Base-by-base conservation (phyloP, 2,329 filamentous ascomycete species). In the Colletotrichum tropicicola region DNA sequence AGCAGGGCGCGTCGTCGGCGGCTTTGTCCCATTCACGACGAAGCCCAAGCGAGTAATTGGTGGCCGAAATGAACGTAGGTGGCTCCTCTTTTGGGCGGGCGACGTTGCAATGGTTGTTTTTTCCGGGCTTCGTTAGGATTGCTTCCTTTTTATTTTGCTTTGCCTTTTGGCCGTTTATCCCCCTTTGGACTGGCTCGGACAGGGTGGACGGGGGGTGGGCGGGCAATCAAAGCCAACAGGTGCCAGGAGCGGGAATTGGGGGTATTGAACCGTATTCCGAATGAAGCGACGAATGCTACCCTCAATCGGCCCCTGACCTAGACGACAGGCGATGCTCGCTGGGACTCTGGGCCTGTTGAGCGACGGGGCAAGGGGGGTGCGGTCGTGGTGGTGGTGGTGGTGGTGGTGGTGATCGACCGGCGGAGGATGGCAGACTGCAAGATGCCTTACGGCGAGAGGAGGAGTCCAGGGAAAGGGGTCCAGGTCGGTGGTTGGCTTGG, bases 221-320 rank as follows among this genome's bases (percentile, higher is more conserved):
- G 54, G 45, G 54, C 37, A 59, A 19, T 39, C 45, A 60, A 47
- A 17, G 41, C 10, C 48, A 51, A 48, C 25, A 43, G 19, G 52
- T 59, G 56, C 45, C 57, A 60, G 39, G 32, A 47, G n/a, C 60
- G 39, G 30, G 54, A 57, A 57, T 19, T 44, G 32, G 32, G 12
- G 41, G 48, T 54, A 60, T 32, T 41, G 41, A 32, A 59, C 41
- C 17, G 49, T 49, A 23, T 15, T 49, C 48, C 48, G 21, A 54
- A 65, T 17, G 43, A 49, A 47, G 48, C 49, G 61, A 55, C 51
- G 61, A 47, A 43, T 65, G 61, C 28, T 41, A 55, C 49, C 48
- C 49, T 65, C 41, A 44, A 61, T 51, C 56, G 32, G 55, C 57
- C 61, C 56, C 61, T 65, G 61, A 65, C 61, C 61, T 60, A 9